Base-by-base conservation (phyloP, 2,329 filamentous ascomycete genomes). In the Fusarium sp. region DNA sequence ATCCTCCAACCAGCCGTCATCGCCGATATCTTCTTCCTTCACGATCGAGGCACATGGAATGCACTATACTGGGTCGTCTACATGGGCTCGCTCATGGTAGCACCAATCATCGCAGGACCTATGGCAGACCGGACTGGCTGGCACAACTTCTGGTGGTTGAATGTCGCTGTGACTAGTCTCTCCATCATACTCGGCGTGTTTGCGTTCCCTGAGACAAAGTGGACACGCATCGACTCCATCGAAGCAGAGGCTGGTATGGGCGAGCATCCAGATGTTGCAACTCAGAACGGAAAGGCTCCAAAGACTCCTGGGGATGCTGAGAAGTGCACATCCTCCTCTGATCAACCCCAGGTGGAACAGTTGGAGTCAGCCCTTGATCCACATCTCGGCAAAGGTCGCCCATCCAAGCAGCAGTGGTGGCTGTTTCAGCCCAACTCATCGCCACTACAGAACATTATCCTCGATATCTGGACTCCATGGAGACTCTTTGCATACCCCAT, bases 1-100 rank as follows among this genome's bases (percentile, higher is more conserved):
- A 67, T 50, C 3, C 37, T 67, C 5, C 65, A 67, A 46, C 65
- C 65, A 6, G 53, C 48, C 29, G 40, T 67, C 50, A 67, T 67
- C 11, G 63, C 63, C n/a, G 65, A 67, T 9, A 67, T 67, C 14
- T 67, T 60, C 39, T 67, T 67, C 42, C 65, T 67, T 4, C 63
- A 67, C 40, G 65, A 67, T 13, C 53, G 65, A 6, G 63, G 65
- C 18, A 67, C 52, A 29, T 67, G 65, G 65, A 67, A 67, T 21
- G 58, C 65, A 5, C 17, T 67, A 35, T 67, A 67, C 13, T 67
- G 63, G 65, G 65, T 67, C 11, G 20, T 53, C 0, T 67, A 67
- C 14, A 67, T 53, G 17, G 65, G 63, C 2, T 48, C 65, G 3
- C 8, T 67, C 0, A 67, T 67, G 55, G 11, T 58, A 7, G 55